Conservation (phyloP, 805 yeast species). For the Blastobotrys americana region DNA sequence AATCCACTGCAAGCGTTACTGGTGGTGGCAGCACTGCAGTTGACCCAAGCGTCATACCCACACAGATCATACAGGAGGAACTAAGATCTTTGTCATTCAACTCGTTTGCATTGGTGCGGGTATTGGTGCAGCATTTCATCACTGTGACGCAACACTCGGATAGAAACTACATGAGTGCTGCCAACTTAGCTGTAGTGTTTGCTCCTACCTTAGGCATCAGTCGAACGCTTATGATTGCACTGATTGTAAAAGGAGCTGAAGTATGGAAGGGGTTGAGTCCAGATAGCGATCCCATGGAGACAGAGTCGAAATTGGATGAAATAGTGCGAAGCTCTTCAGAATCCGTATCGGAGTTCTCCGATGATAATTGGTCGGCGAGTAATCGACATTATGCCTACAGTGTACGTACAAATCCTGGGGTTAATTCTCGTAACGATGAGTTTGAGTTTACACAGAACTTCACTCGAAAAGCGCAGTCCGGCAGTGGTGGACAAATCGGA, state of each 20-base stretch:
- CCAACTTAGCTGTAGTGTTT: slow-evolving; percentile 26
- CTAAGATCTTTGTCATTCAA: slow-evolving; percentile 13
- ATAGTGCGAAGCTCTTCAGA: no score
- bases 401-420: no score
- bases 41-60: slow-evolving; percentile 1
- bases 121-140: slow-evolving; percentile 23
- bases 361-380: no score
- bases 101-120: slow-evolving; percentile 23
- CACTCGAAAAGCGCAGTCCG: no score
- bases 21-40: neutral
- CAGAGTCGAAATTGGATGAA: no score
- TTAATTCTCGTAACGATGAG: neutral
- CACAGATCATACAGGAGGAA: slow-evolving; percentile 16
- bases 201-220: slow-evolving; percentile 28
- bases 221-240: slow-evolving; percentile 18
- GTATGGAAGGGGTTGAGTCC: slow-evolving; percentile 15
- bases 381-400: no score
- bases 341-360: no score
- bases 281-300: no score
- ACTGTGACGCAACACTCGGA: slow-evolving; percentile 16
- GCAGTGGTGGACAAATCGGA: no score
- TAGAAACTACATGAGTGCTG: slow-evolving; percentile 25
- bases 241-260: slow-evolving; percentile 17
- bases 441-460: neutral
- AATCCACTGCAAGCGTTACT: slow-evolving; percentile 2